Base-by-base conservation (phyloP, 2,329 filamentous ascomycete genomes). In the Clonostachys byssicola region DNA sequence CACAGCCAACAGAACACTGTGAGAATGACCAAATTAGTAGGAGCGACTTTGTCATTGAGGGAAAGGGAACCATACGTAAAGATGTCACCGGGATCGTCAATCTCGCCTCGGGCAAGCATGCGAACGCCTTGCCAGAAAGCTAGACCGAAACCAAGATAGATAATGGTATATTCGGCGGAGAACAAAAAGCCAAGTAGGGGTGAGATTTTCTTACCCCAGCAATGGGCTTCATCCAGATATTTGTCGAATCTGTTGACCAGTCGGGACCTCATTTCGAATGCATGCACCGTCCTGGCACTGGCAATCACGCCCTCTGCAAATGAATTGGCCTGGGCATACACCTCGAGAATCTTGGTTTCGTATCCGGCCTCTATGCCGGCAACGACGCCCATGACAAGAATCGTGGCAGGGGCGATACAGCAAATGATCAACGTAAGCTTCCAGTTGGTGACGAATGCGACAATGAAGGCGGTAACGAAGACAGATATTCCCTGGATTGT, bases 71-170 rank as follows among this genome's bases (percentile, higher is more conserved):
- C 36, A 39, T 39, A 39, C 36, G 34, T 39, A 12, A 39, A 39
- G 36, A 39, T 39, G 17, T 39, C 36, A 30, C 63, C 63, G 8
- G 56, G 52, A 10, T 57, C 49, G 12, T 43, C 16, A 23, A 74
- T 65, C 46, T 70, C 64, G 12, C 67, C 67, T 2, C 54, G 56
- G 9, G 59, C 53, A 16, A 64, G 56, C 59, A 73, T 64, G 30
- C 55, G 57, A 34, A 71, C 55, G 9, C 70, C 71, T 46, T 72
- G 70, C 70, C 70, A 74, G 44, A 73, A 74, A 6, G 67, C 65
- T 5, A 74, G 60, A 3, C 63, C 67, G 40, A 70, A 70, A 9
- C 68, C 69, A 2, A 64, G 55, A 36, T 70, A 72, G 42, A 73
- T 60, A 42, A 62, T 49, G 38, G 55, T 55, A 46, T 60, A 63